A percentile compares a stretch with the other conserved stretches of the same genome.
Evolutionary conservation across 169 alveolate genomes (phyloP).

Genomic region (Cryptosporidium sp.): DNA sequence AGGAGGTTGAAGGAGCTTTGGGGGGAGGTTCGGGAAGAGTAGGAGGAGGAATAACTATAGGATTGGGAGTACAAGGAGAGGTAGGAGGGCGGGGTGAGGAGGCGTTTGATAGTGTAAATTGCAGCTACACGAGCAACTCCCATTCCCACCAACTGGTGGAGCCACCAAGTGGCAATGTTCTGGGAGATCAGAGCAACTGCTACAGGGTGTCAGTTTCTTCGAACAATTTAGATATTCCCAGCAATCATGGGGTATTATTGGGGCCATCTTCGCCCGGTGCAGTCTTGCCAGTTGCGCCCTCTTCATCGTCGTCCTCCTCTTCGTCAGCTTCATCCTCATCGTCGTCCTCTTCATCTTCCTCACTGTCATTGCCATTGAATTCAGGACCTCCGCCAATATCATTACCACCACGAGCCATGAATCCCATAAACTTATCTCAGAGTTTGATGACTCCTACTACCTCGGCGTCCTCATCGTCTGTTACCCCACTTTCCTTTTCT

Average conservation of each 20-base stretch:
- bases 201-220: background rate
- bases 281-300: background rate
- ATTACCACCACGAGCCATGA: background rate
- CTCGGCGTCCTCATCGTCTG: background rate
- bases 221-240: background rate
- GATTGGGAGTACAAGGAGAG: background rate
- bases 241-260: background rate
- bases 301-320: background rate
- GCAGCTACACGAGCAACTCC: background rate
- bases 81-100: background rate
- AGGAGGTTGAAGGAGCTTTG: background rate
- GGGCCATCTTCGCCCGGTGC: background rate
- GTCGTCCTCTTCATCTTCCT: background rate
- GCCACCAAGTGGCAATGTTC: background rate
- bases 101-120: background rate
- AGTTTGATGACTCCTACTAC: constrained; percentile 23
- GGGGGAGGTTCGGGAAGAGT: background rate
- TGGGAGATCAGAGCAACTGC: background rate
- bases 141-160: background rate
- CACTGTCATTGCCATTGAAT: background rate
- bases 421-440: constrained; percentile 7
- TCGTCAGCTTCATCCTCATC: background rate
- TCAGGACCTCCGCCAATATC: background rate
- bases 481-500: background rate
- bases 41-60: background rate